A percentile compares a stretch with the other conserved stretches of the same genome.
phyloP scores from a whole-genome alignment of 2,329 filamentous ascomycete species.

The Mariannaea sp. region DNA sequence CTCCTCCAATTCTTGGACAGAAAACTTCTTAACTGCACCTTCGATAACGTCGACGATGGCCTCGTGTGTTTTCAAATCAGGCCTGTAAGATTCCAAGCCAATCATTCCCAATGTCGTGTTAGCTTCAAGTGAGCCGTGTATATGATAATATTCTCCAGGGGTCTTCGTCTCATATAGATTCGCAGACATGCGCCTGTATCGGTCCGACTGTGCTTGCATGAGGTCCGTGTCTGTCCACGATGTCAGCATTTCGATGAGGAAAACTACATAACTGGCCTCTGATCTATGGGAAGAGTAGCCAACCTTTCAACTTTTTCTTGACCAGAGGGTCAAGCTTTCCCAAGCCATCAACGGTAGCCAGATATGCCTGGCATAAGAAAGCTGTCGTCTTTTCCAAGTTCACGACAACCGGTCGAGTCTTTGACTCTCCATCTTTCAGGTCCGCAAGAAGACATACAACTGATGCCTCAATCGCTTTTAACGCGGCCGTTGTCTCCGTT shows the following conservation, averaged over 20 bases:
- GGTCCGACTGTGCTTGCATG: constrained; percentile 69
- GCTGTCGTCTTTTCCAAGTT: constrained; percentile 48
- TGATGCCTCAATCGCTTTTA: constrained; percentile 50
- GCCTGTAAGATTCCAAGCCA: constrained; percentile 64
- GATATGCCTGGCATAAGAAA: constrained; percentile 47
- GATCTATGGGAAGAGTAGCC: too few species aligned
- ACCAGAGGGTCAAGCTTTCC: constrained; percentile 46
- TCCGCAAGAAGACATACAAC: constrained; percentile 42
- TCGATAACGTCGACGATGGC: constrained; percentile 65
- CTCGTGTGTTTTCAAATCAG: constrained; percentile 64
- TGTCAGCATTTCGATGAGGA: too few species aligned
- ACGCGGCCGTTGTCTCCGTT: constrained; percentile 49
- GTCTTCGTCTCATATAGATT: constrained; percentile 72
- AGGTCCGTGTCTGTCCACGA: constrained; percentile 68
- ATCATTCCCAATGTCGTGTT: constrained; percentile 72
- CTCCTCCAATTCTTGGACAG: constrained; percentile 59
- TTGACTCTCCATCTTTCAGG: constrained; percentile 22
- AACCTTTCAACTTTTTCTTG: constrained; percentile 40
- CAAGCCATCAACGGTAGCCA: constrained; percentile 44
- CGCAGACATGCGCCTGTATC: constrained; percentile 73
- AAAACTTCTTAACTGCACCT: constrained; percentile 59
- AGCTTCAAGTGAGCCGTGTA: constrained; percentile 75
- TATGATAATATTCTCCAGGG: constrained; percentile 72
- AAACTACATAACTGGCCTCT: too few species aligned
- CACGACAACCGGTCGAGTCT: constrained; percentile 35